Percentiles rank a stretch among this genome's conserved stretches.
These are phyloP conservation scores for Brettanomyces naardenensis DNA, from an alignment of 805 yeast species.

Conservation along the genomic window DNA sequence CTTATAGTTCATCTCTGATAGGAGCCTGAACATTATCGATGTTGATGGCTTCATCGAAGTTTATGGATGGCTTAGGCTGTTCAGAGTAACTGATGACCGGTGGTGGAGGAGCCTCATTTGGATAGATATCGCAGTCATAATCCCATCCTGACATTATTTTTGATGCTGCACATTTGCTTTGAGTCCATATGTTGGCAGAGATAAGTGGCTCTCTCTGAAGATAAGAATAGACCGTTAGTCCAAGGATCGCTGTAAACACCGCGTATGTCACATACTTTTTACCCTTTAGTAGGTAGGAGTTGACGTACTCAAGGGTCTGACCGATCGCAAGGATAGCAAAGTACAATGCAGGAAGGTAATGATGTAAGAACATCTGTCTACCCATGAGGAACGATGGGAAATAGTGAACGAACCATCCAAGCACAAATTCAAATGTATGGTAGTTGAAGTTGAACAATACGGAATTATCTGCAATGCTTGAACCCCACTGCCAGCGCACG, in stretches of 20 bases:
- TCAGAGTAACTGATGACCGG: slow-evolving; percentile 3
- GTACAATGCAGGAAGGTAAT: slow-evolving; percentile 86
- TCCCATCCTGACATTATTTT: slow-evolving; percentile 72
- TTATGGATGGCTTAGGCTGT: slow-evolving; percentile 3
- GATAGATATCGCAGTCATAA: slow-evolving; percentile 66
- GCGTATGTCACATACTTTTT: slow-evolving; percentile 38
- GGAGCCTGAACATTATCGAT: too few species aligned
- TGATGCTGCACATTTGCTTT: slow-evolving; percentile 51
- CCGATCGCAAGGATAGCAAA: slow-evolving; percentile 41
- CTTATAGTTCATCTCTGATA: slow-evolving; percentile 1
- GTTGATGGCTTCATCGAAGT: slow-evolving; percentile 16
- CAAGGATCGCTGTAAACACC: slow-evolving; percentile 40
- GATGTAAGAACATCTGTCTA: slow-evolving; percentile 89
- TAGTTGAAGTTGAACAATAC: slow-evolving; percentile 57
- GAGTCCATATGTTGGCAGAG: slow-evolving; percentile 79
- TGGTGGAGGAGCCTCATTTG: slow-evolving; percentile 10
- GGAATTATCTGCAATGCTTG: slow-evolving; percentile 36
- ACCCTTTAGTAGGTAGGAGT: slow-evolving; percentile 23
- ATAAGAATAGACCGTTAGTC: slow-evolving; percentile 47
- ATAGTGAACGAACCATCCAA: slow-evolving; percentile 70
- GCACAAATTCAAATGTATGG: slow-evolving; percentile 50
- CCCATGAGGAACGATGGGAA: slow-evolving; percentile 80
- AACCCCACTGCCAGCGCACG: slow-evolving; percentile 58
- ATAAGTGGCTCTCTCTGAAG: slow-evolving; percentile 60
- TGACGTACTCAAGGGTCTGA: slow-evolving; percentile 24